These are phyloP conservation scores for Puya raimondii DNA, from an alignment of 176 grass and related monocot species.

Conservation along the genomic window DNA sequence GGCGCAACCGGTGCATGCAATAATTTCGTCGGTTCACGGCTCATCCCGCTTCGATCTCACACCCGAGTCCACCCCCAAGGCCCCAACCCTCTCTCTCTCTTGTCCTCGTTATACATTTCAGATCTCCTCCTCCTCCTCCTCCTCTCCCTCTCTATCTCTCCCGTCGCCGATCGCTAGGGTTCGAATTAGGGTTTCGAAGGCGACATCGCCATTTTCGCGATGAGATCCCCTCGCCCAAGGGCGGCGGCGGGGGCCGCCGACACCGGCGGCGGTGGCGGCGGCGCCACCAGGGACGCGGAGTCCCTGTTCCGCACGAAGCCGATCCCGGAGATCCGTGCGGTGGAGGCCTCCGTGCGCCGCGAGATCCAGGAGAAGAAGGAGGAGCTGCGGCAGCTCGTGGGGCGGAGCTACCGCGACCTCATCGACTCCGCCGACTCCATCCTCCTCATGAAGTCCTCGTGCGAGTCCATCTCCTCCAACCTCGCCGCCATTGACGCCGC, in stretches of 20 bases:
- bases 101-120: too few species aligned
- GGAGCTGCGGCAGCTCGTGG: slow-evolving; percentile 93
- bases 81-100: too few species aligned
- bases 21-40: too few species aligned
- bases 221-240: slow-evolving; percentile 8
- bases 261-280: slow-evolving; percentile 18
- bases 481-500: slow-evolving; percentile 56
- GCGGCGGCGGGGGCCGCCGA: slow-evolving; percentile 19
- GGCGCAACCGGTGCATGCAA: too few species aligned
- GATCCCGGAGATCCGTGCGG: slow-evolving; percentile 79
- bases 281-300: slow-evolving; percentile 56
- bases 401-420: slow-evolving; percentile 91
- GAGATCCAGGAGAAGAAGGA: slow-evolving; percentile 94
- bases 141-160: not conserved
- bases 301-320: slow-evolving; percentile 77
- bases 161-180: not conserved
- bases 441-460: slow-evolving; percentile 79
- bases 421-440: slow-evolving; percentile 96
- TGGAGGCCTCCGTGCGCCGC: slow-evolving; percentile 47
- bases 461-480: slow-evolving; percentile 58
- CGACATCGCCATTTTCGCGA: not conserved
- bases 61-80: too few species aligned
- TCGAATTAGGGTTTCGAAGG: not conserved
- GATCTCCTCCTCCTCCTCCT: not conserved
- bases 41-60: too few species aligned